Base-by-base conservation (phyloP, 2,329 filamentous ascomycete genomes). In the Verticillium dahliae region DNA sequence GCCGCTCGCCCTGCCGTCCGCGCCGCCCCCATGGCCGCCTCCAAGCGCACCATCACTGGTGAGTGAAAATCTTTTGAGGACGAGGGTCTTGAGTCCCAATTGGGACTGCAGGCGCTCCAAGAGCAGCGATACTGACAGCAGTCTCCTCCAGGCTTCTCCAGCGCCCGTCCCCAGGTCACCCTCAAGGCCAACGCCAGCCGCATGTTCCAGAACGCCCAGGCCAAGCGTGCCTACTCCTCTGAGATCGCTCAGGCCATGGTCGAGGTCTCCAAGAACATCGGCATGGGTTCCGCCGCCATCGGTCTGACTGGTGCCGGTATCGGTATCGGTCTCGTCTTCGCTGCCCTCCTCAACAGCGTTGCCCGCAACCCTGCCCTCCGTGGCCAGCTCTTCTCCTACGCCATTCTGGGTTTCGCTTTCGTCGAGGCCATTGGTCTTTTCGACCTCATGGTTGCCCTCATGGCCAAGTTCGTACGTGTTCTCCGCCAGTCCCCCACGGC, bases 351-450 rank as follows among this genome's bases (percentile, higher is more conserved):
- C 76, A 88, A 90, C 81, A 88, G 88, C 83, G 91, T 95, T 79
- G 90, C 91, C 84, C 91, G 91, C 84, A 96, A 96, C 90, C 91
- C 91, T 76, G 90, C 90, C 76, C 90, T 96, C 83, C 90, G 91
- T 84, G 91, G 91, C 79, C 92, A 96, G 87, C 91, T 96, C 76
- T 96, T 95, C 90, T 91, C 90, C 72, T 94, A 95, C 83, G 91
- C 91, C 86, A 94, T 95, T 90, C 84, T 95, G 77, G 91, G 91
- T 84, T 95, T 95, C 84, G 91, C 91, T 78, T 95, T 95, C 89
- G 91, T 93, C 80, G 91, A 95, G 80, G 91, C 91, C 82, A 92
- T 91, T 73, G 90, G 89, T 89, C 87, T 91, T 76, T 91, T 91
- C 88, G 89, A 91, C 76, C 88, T 91, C 76, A 92, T 92, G 90